Evolutionary conservation across 768 basidiomycete genomes (phyloP).

Genomic region (Russula abietina): DNA sequence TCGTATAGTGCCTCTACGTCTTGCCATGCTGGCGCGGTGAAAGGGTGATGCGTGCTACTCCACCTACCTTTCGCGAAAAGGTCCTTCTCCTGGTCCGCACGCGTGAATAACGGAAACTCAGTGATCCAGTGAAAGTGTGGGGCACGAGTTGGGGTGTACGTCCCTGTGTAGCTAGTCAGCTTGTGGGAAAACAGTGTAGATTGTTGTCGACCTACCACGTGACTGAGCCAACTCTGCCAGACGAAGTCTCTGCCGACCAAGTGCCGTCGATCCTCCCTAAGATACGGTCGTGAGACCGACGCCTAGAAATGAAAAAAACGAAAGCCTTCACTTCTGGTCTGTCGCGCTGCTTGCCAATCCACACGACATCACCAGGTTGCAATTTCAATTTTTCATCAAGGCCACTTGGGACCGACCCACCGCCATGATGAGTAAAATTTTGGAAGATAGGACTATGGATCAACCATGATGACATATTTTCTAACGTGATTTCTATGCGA

Average conservation of each 20-base stretch:
- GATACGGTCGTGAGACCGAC: constrained; percentile 9
- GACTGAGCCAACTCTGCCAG: constrained; percentile 61
- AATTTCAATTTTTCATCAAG: constrained; percentile 2
- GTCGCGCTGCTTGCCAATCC: constrained; percentile 14
- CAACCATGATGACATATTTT: constrained; percentile 46
- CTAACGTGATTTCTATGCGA: constrained; percentile 43
- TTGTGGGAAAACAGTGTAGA: constrained; percentile 2
- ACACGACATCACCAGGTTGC: constrained; percentile 22
- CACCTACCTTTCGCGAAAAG: constrained; percentile 80
- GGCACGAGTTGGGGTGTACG: constrained; percentile 42
- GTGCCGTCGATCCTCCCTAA: constrained; percentile 80
- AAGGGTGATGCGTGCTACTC: constrained; percentile 93
- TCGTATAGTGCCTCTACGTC: constrained; percentile 73
- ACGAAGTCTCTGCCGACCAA: constrained; percentile 65
- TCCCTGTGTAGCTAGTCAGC: constrained; percentile 40
- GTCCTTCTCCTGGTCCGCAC: constrained; percentile 81
- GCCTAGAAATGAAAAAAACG: not conserved
- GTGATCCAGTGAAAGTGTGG: constrained; percentile 95
- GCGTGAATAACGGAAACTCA: constrained; percentile 90
- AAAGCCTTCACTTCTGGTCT: constrained; percentile 15
- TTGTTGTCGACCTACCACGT: constrained; percentile 43
- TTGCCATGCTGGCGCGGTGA: constrained; percentile 92
- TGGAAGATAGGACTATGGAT: constrained; percentile 31
- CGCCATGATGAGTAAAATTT: not conserved
- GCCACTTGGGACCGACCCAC: not conserved